Conservation (phyloP, 2,329 filamentous ascomycete species). For the Dothistroma septosporum region DNA sequence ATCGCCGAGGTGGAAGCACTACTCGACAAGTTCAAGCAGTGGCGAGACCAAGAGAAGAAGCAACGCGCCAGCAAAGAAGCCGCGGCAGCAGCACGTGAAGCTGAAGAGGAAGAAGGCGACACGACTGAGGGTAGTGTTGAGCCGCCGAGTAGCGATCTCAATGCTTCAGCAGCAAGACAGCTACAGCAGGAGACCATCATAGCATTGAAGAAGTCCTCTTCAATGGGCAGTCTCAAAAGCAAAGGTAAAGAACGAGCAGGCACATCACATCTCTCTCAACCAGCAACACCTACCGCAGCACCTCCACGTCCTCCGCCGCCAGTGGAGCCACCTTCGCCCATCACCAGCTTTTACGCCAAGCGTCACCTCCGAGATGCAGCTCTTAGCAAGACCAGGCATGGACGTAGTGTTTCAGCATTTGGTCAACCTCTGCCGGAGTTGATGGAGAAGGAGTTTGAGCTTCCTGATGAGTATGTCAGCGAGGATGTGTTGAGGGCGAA, state of each 20-base stretch:
- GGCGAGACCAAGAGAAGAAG: slow-evolving; percentile 86
- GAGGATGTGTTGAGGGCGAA: slow-evolving; percentile 49
- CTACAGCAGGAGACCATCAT: slow-evolving; percentile 67
- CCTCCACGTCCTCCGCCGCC: slow-evolving; percentile 27
- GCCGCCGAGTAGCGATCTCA: slow-evolving; percentile 65
- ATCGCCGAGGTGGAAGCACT: slow-evolving; percentile 76
- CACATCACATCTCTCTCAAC: slow-evolving; percentile 15
- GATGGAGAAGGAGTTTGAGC: slow-evolving; percentile 64
- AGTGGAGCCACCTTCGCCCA: slow-evolving; percentile 39
- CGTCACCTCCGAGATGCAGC: slow-evolving; percentile 75
- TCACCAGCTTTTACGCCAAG: slow-evolving; percentile 84
- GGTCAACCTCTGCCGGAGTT: slow-evolving; percentile 75
- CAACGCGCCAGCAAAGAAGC: slow-evolving; percentile 73
- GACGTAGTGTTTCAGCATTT: slow-evolving; percentile 72
- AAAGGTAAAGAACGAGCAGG: slow-evolving; percentile 32
- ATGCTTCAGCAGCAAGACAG: slow-evolving; percentile 68
- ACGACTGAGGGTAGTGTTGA: slow-evolving; percentile 41
- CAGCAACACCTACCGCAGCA: slow-evolving; percentile 11
- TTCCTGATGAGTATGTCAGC: slow-evolving; percentile 63
- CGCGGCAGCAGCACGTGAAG: slow-evolving; percentile 47
- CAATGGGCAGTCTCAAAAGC: slow-evolving; percentile 27
- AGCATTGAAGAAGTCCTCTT: slow-evolving; percentile 39
- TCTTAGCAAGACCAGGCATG: slow-evolving; percentile 66
- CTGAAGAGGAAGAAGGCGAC: slow-evolving; percentile 38
- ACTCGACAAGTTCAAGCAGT: slow-evolving; percentile 79